Evolutionary conservation across 495 filamentous ascomycete species (phyloP).

Genomic region (Aspergillus incahuasiensis): DNA sequence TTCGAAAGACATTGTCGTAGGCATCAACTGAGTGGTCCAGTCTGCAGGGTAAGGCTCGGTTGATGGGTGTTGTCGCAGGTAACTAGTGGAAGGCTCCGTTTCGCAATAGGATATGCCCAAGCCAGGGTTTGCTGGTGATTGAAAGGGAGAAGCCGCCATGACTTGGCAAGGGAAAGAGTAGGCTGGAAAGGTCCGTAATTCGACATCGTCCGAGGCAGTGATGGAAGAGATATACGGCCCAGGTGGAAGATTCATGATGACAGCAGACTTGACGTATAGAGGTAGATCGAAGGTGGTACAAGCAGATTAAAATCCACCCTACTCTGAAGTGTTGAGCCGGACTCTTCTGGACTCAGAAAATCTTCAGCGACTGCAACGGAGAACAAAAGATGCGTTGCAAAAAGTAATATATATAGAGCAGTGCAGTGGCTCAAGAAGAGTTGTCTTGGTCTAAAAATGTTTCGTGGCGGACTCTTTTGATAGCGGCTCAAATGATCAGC

Average conservation of each 20-base stretch:
- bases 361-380: not conserved
- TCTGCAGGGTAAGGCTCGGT: constrained; percentile 13
- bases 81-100: constrained; percentile 14
- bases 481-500: constrained; percentile 29
- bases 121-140: constrained; percentile 15
- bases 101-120: constrained; percentile 34
- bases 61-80: constrained; percentile 13
- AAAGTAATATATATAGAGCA: constrained; percentile 15
- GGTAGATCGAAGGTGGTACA: not conserved
- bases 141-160: constrained; percentile 14
- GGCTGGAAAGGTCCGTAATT: constrained; percentile 15
- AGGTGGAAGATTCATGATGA: constrained; percentile 13
- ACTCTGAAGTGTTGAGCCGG: not conserved
- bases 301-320: not conserved
- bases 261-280: not conserved
- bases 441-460: constrained; percentile 19
- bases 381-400: constrained; percentile 13
- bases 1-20: constrained; percentile 15
- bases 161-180: constrained; percentile 23
- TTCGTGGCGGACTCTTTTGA: constrained; percentile 25
- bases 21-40: constrained; percentile 20
- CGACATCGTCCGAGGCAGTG: constrained; percentile 2
- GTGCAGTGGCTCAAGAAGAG: constrained; percentile 19
- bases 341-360: not conserved
- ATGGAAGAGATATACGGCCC: constrained; percentile 13